Evolutionary conservation across 2,329 filamentous ascomycete species (phyloP), one percentile per base, ranked within the genome.

Genomic region (Aspergillus cejpii): DNA sequence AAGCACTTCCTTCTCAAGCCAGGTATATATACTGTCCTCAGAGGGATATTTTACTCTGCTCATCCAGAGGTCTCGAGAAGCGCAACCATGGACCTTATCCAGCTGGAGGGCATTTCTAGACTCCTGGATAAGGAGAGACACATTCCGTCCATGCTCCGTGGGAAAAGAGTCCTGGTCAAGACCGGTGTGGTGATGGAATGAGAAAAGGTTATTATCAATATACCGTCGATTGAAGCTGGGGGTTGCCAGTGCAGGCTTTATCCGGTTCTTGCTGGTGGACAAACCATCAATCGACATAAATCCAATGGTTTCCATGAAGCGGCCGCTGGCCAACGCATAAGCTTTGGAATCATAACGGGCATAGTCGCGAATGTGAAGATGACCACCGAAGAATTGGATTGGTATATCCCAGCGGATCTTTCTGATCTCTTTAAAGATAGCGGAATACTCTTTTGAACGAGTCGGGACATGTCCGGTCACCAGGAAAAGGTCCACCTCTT

Each of bases 301-400:
- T 1, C 91, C 91, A 39, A 97, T 83, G 0, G 91, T 96, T 71
- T 97, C 91, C 74, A 96, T 85, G 65, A 96, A 97, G 1, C 91
- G 79, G 3, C 91, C 91, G 55, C 87, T 92, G 31, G 89, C 89
- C 4, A 97, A 73, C 1, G 84, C 90, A 50, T 85, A 83, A 0
- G 90, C 81, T 43, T 81, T 83, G 29, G 78, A 77, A 64, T 96
- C 91, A 57, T 87, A 96, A 48, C 77, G 80, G 31, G 79, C 79
- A 55, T 87, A 87, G 61, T 96, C 89, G 6, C 91, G 82, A 37
- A 96, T 87, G 62, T 97, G 91, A 1, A 81, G 81, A 60, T 97
- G 91, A 0, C 91, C 91, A 6, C 87, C 91, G 49, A 97, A 92
- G 67, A 96, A 89, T 48, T 87, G 85, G 45, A 97, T 94, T 0